phyloP scores from a whole-genome alignment of 1,284 basidiomycete species.

The Melampsora larici-populina region DNA sequence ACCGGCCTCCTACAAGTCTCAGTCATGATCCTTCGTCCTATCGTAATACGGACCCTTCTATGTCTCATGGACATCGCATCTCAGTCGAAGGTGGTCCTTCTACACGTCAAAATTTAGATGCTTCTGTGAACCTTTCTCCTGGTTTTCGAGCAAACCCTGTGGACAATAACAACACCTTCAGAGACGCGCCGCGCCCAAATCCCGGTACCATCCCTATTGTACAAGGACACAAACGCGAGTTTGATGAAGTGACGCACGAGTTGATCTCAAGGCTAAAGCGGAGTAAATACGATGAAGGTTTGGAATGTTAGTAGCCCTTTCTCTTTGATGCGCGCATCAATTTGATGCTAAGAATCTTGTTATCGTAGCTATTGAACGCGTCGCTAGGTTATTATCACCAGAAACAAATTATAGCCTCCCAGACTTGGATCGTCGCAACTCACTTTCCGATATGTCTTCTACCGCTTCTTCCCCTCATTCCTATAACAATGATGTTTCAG shows the following conservation, averaged over 20 bases:
- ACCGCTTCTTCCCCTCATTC: constrained; percentile 35
- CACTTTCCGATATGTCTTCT: constrained; percentile 28
- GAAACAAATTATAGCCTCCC: constrained; percentile 33
- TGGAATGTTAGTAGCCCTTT: constrained; percentile 9
- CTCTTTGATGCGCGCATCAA: background rate
- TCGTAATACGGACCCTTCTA: no score
- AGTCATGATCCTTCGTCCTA: no score
- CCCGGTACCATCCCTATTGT: background rate
- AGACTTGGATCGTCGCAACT: constrained; percentile 28
- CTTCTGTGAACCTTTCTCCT: no score
- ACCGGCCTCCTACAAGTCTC: no score
- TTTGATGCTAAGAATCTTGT: background rate
- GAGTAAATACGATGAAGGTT: constrained; percentile 28
- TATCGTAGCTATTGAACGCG: constrained; percentile 20
- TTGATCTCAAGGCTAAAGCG: constrained; percentile 33
- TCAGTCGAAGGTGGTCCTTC: no score
- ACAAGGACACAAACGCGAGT: constrained; percentile 27
- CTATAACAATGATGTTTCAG: background rate
- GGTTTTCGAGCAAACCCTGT: no score
- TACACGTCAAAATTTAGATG: no score
- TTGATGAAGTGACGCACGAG: constrained; percentile 29
- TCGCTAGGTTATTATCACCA: constrained; percentile 19
- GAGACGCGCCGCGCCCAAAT: constrained; percentile 8
- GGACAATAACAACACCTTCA: no score
- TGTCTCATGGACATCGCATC: no score